Base-by-base conservation (phyloP, 768 basidiomycete genomes). In the Leccinum ochraceum region DNA sequence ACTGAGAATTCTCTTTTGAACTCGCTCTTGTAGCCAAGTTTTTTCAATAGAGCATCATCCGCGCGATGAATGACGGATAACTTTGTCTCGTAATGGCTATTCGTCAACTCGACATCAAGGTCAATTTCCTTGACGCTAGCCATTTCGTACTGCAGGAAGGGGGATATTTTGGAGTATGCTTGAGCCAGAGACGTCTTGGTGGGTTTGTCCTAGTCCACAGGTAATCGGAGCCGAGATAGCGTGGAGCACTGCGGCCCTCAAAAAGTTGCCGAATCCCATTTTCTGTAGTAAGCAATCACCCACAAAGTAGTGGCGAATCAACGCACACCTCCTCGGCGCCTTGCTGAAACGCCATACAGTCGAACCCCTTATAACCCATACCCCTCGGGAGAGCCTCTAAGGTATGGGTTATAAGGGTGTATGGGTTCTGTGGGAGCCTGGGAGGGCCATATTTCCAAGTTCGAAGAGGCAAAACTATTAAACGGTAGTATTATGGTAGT, bases 11-110 rank as follows among this genome's bases (percentile, higher is more conserved):
- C 68, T 14, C 68, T 56, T 24, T 63, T 69, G 32, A 70, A 70
- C 28, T 69, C 66, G 58, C 68, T 69, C 61, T 67, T 69, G 60
- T 69, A 69, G 11, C 68, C 68, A 22, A 69, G 68, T 50, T 67
- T 65, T 44, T 54, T 34, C 17, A 69, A 54, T 6, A 69, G 46
- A 5, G 58, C 42, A 32, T 69, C 59, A 10, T 69, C 68, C 9
- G 63, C 53, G 20, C n/a, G 57, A 49, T 69, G 68, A 37, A 65
- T 49, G 4, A 32, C 20, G 34, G 62, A 48, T n/a, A 60, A 14
- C 14, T 44, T 44, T 4, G 39, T 61, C 16, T 53, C 64, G 26
- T 34, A 52, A 34, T 34, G 37, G 58, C 54, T 36, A 37, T 62
- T n/a, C 22, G 44, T 7, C 37, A 49, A 56, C 58, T 63, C 56